Evolutionary conservation across 768 basidiomycete species (phyloP).

Genomic region (Boletus fagicola): DNA sequence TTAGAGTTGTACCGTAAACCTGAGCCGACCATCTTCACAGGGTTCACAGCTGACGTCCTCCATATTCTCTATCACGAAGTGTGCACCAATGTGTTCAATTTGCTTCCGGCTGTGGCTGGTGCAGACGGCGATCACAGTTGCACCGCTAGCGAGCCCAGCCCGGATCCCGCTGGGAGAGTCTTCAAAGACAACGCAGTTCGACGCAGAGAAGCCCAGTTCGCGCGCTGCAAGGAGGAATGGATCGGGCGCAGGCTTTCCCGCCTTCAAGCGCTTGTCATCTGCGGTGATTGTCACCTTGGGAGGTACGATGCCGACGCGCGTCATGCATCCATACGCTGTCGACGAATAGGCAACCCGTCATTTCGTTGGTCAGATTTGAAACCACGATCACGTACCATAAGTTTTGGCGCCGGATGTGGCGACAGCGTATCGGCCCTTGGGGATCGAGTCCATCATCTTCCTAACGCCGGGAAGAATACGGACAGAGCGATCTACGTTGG

Average conservation of each 20-base stretch:
- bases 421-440: conserved; percentile 64
- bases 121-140: conserved; percentile 71
- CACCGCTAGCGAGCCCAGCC: conserved; percentile 70
- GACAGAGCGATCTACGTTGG: conserved; percentile 59
- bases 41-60: conserved; percentile 44
- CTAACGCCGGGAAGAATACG: conserved; percentile 70
- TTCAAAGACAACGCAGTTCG: conserved; percentile 74
- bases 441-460: conserved; percentile 62
- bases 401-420: conserved; percentile 75
- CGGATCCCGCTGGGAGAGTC: conserved; percentile 67
- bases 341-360: background rate
- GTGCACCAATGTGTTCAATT: conserved; percentile 55
- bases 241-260: conserved; percentile 61
- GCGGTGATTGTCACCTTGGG: conserved; percentile 72
- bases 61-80: conserved; percentile 56
- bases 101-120: conserved; percentile 63
- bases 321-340: conserved; percentile 64
- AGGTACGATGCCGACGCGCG: conserved; percentile 64
- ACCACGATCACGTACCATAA: conserved; percentile 45
- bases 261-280: conserved; percentile 70
- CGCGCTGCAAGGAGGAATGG: conserved; percentile 62
- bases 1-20: conserved; percentile 40
- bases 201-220: conserved; percentile 53
- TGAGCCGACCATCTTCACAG: conserved; percentile 41
- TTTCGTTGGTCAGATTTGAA: background rate